Conservation (phyloP, 2,329 filamentous ascomycete genomes). For the Monascus ruber region DNA sequence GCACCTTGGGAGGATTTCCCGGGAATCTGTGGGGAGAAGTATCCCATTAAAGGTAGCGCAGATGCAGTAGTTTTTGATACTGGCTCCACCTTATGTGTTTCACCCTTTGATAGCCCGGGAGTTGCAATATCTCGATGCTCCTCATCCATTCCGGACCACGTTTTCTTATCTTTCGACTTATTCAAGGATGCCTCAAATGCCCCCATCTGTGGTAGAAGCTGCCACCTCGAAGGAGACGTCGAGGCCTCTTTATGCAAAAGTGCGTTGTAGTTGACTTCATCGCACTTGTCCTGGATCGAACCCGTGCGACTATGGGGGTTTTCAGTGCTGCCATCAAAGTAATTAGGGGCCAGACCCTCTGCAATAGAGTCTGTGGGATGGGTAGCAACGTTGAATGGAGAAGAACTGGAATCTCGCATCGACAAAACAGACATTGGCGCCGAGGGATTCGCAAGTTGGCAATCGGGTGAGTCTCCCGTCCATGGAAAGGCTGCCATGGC, state of each 20-base stretch:
- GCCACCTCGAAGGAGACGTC: constrained; percentile 37
- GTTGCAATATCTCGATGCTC: too few relatives aligned
- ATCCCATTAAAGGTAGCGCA: too few relatives aligned
- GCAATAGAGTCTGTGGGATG: constrained; percentile 6
- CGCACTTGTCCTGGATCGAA: constrained; percentile 48
- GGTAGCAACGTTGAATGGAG: constrained; percentile 12
- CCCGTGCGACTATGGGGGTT: constrained; percentile 49
- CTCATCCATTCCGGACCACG: too few relatives aligned
- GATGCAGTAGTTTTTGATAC: too few relatives aligned
- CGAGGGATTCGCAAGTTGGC: constrained; percentile 10
- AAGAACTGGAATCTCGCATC: constrained; percentile 9
- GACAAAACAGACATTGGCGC: constrained; percentile 9
- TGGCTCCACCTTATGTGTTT: too few relatives aligned
- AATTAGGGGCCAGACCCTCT: constrained; percentile 58
- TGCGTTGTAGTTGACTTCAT: constrained; percentile 62
- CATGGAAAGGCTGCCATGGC: constrained; percentile 24
- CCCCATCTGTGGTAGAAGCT: too few relatives aligned
- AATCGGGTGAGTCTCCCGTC: constrained; percentile 15
- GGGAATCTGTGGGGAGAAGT: too few relatives aligned
- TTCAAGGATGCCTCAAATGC: too few relatives aligned
- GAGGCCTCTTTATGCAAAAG: constrained; percentile 57
- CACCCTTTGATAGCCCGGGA: too few relatives aligned
- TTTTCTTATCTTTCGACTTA: too few relatives aligned
- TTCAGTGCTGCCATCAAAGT: constrained; percentile 68
- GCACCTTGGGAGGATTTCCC: too few relatives aligned